Evolutionary conservation across 352 stramenopile genomes (phyloP).

Genomic region (Phytophthora hybrid): DNA sequence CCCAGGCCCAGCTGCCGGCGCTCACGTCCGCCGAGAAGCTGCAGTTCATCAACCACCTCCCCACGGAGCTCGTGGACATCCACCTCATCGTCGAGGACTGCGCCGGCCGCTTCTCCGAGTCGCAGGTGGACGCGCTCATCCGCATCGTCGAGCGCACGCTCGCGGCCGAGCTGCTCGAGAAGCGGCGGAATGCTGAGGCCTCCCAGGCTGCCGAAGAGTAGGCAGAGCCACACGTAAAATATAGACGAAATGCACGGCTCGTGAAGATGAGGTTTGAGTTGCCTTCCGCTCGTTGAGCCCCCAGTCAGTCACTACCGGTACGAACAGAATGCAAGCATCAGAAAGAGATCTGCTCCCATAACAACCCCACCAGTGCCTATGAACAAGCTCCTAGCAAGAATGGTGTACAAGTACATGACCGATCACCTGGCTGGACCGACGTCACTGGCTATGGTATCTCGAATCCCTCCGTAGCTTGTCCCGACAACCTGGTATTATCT

Average conservation of each 20-base stretch:
- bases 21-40: constrained; percentile 81
- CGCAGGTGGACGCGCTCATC: constrained; percentile 81
- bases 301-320: constrained; percentile 33
- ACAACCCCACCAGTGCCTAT: constrained; percentile 19
- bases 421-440: constrained; percentile 28
- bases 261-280: constrained; percentile 9
- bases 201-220: constrained; percentile 31
- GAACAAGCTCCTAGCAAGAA: constrained; percentile 25
- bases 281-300: constrained; percentile 16
- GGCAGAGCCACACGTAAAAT: constrained; percentile 28
- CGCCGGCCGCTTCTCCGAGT: constrained; percentile 75
- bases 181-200: constrained; percentile 46
- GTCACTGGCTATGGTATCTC: constrained; percentile 19
- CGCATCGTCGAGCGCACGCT: constrained; percentile 76
- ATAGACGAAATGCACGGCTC: constrained; percentile 26
- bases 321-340: constrained; percentile 45
- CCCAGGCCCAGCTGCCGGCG: constrained; percentile 48
- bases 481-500: constrained; percentile 1
- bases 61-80: constrained; percentile 85
- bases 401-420: constrained; percentile 5
- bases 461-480: constrained; percentile 7
- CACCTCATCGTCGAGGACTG: constrained; percentile 89
- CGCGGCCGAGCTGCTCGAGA: constrained; percentile 41
- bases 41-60: constrained; percentile 89
- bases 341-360: constrained; percentile 33